A percentile compares a stretch with the other conserved stretches of the same genome.
Evolutionary conservation across 768 basidiomycete genomes (phyloP).

Genomic region (Rhizopogon roseolus): DNA sequence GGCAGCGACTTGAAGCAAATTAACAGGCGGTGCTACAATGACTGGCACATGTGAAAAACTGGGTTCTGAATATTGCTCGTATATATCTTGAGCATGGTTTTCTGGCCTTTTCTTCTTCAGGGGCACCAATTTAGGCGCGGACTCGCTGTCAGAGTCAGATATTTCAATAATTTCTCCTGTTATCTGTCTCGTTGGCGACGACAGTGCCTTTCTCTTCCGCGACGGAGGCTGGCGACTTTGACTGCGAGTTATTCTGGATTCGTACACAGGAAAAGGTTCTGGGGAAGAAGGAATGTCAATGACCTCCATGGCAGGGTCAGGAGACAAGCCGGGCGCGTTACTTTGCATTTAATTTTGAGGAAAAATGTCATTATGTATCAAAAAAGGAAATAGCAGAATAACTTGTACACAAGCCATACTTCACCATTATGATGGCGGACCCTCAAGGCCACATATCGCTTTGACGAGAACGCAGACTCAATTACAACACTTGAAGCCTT

Average conservation of each 20-base stretch:
- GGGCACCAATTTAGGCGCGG: background rate
- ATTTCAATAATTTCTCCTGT: conserved; percentile 41
- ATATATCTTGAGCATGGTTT: background rate
- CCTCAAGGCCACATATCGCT: too few relatives aligned
- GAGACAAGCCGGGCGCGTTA: background rate
- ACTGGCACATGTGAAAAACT: conserved; percentile 4
- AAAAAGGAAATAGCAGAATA: too few relatives aligned
- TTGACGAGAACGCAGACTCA: too few relatives aligned
- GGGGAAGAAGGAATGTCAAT: conserved; percentile 23
- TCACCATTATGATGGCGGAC: too few relatives aligned
- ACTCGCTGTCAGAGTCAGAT: conserved; percentile 45
- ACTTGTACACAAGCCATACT: too few relatives aligned
- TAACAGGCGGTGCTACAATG: conserved; percentile 9
- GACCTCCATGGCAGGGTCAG: conserved; percentile 12
- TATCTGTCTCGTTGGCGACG: background rate
- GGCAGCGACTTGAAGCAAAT: conserved; percentile 9
- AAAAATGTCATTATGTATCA: too few relatives aligned
- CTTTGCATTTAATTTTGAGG: too few relatives aligned
- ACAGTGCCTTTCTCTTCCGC: conserved; percentile 8
- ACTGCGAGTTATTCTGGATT: conserved; percentile 13
- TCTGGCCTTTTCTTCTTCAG: background rate
- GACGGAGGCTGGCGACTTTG: conserved; percentile 16
- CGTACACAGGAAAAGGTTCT: conserved; percentile 8
- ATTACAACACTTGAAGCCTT: too few relatives aligned
- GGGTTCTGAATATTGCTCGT: conserved; percentile 1